Evolutionary conservation across 371 early-diverging fungal genomes (phyloP).

Genomic region (Circinella umbellata): DNA sequence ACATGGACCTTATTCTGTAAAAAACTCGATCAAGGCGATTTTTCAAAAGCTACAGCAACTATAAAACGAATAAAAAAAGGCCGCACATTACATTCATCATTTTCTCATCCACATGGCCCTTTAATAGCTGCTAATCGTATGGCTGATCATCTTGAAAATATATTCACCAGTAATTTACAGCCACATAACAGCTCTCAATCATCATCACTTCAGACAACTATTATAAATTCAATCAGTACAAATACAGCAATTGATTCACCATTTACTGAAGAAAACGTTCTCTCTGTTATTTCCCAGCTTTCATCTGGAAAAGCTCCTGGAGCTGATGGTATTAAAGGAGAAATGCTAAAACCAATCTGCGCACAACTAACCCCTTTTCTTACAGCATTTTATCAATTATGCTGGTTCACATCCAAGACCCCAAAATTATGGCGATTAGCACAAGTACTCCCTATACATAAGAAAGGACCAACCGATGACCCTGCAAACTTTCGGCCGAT

Average conservation of each 20-base stretch:
- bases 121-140: slow-evolving; percentile 8
- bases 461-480: slow-evolving; percentile 20
- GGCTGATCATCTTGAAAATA: slow-evolving; percentile 8
- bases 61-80: slow-evolving; percentile 12
- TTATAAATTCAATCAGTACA: no score
- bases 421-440: slow-evolving; percentile 15
- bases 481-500: slow-evolving; percentile 27
- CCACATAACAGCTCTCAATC: no score
- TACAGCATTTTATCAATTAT: slow-evolving; percentile 11
- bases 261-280: not conserved
- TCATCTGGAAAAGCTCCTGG: slow-evolving; percentile 20
- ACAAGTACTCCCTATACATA: slow-evolving; percentile 25
- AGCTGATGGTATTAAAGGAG: slow-evolving; percentile 22
- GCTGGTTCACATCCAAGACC: not conserved
- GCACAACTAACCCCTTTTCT: slow-evolving; percentile 10
- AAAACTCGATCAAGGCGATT: not conserved
- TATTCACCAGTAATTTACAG: no score
- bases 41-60: slow-evolving; percentile 14
- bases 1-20: slow-evolving; percentile 22
- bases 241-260: not conserved
- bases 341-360: slow-evolving; percentile 25
- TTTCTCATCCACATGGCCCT: slow-evolving; percentile 15
- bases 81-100: slow-evolving; percentile 6
- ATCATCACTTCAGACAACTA: no score
- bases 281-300: not conserved